A percentile compares a stretch with the other conserved stretches of the same genome.
phyloP scores from a whole-genome alignment of 305 asterid genomes.

The Solanum hybrid region DNA sequence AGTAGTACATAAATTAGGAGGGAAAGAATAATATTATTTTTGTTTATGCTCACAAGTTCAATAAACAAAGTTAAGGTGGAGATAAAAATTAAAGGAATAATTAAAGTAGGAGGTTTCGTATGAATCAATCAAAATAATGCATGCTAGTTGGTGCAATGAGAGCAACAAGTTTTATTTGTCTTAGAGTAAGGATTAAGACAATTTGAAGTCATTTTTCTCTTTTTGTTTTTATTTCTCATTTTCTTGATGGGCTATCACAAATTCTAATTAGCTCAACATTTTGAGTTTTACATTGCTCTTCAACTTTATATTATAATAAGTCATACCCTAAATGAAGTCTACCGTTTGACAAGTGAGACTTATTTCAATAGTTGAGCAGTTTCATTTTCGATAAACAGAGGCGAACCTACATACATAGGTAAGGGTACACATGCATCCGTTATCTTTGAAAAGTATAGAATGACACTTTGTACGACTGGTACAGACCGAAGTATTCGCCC shows the following conservation, averaged over 20 bases:
- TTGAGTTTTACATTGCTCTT: not conserved
- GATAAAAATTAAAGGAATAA: not conserved
- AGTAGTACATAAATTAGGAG: not conserved
- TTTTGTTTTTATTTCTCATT: not conserved
- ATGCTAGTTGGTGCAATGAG: not conserved
- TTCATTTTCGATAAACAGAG: no score
- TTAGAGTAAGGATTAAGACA: not conserved
- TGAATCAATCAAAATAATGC: not conserved
- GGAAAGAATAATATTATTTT: not conserved
- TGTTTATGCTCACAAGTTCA: not conserved
- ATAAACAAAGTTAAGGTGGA: not conserved
- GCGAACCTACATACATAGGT: no score
- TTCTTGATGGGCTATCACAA: not conserved
- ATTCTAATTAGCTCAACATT: not conserved
- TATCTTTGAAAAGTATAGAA: no score
- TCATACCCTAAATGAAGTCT: not conserved
- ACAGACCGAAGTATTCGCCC: no score
- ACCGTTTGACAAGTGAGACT: not conserved
- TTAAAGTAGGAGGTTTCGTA: not conserved
- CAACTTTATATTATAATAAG: not conserved
- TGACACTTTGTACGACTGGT: no score
- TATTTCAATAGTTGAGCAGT: no score
- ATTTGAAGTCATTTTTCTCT: not conserved
- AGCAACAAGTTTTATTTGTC: not conserved
- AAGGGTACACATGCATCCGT: no score